Percentiles rank a stretch among this genome's conserved stretches.
Conservation (phyloP, 352 stramenopile genomes). For the Globisporangium irregulare region DNA sequence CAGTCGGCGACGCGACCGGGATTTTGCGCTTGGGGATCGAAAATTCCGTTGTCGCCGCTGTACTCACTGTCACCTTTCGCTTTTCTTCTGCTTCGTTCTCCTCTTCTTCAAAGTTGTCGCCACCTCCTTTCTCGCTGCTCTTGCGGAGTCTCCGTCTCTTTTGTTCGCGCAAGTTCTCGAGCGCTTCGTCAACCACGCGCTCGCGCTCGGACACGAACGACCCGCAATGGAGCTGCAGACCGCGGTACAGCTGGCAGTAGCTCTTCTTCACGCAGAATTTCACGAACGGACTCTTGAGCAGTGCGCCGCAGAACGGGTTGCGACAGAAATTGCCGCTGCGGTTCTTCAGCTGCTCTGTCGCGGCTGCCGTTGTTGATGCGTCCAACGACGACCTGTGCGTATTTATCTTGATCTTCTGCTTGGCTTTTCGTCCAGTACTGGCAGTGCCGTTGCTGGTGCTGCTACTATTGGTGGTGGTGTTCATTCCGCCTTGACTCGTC, state of each 20-base stretch:
- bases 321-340: conserved; percentile 22
- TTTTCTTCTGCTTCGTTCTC: conserved; percentile 14
- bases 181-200: conserved; percentile 9
- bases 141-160: conserved; percentile 14
- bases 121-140: conserved; percentile 22
- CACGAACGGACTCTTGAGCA: conserved; percentile 36
- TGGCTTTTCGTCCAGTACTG: not conserved
- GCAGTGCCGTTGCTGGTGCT: not conserved
- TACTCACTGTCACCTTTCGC: conserved; percentile 13
- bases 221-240: conserved; percentile 46
- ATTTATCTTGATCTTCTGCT: conserved; percentile 9
- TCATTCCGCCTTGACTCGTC: not conserved
- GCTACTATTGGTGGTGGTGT: not conserved
- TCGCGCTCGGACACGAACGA: conserved; percentile 26
- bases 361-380: not conserved
- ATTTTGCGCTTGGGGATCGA: conserved; percentile 35
- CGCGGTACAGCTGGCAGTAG: conserved; percentile 56
- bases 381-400: not conserved
- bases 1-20: conserved; percentile 1
- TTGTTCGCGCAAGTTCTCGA: conserved; percentile 6
- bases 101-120: not conserved
- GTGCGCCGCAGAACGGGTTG: conserved; percentile 55
- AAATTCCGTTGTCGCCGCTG: conserved; percentile 16
- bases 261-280: conserved; percentile 44
- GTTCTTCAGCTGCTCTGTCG: not conserved